These are phyloP conservation scores for Neonectria magnoliae DNA, from an alignment of 2,329 filamentous ascomycete genomes.

Conservation along the genomic window DNA sequence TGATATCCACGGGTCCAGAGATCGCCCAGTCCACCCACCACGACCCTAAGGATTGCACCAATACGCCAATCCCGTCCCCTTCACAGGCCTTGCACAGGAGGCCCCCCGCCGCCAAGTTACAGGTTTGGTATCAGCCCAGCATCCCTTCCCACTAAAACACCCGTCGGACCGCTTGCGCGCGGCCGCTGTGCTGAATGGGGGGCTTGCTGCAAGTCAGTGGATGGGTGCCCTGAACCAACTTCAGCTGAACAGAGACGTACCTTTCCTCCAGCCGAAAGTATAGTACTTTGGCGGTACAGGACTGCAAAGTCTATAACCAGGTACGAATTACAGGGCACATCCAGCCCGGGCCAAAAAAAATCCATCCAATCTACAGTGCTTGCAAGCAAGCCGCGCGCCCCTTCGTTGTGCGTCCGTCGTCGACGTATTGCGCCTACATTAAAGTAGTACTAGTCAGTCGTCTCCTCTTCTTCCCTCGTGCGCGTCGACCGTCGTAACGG, in stretches of 20 bases:
- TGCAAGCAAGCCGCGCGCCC: too few relatives aligned
- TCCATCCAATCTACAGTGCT: neutral
- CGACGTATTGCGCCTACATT: neutral
- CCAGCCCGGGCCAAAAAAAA: too few relatives aligned
- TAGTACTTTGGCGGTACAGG: conserved; percentile 1
- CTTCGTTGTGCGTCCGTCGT: neutral
- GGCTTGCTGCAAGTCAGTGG: conserved; percentile 2
- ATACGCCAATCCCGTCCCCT: neutral
- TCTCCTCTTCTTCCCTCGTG: conserved; percentile 10
- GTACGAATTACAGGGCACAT: neutral
- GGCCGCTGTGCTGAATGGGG: neutral
- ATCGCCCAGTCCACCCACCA: neutral
- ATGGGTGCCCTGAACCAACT: neutral
- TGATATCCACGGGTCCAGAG: neutral
- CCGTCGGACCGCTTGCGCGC: conserved; percentile 3
- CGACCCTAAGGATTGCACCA: neutral
- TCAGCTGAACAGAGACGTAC: neutral
- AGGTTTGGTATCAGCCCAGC: conserved; percentile 23
- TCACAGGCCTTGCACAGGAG: conserved; percentile 5
- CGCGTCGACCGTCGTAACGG: neutral
- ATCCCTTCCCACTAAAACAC: conserved; percentile 6
- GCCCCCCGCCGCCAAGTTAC: conserved; percentile 17
- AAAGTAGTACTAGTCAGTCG: neutral
- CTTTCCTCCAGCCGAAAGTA: neutral
- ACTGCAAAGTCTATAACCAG: neutral